Conservation (phyloP, 208 protist species). For the Crithidia brevicula region DNA sequence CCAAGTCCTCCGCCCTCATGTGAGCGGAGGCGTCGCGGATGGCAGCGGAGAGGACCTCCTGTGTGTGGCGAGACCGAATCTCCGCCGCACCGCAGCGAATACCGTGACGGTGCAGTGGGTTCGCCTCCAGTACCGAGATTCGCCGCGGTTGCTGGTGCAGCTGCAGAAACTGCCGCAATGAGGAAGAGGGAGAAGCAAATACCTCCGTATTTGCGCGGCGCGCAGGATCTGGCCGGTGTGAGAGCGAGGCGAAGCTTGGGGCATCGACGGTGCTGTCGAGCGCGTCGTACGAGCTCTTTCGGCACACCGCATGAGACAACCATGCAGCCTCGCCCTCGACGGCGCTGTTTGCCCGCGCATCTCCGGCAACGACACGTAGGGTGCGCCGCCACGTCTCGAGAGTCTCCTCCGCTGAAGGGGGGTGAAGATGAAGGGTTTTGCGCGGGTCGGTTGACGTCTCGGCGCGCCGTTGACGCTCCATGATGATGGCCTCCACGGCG, state of each 20-base stretch:
- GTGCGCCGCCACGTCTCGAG: slow-evolving; percentile 20
- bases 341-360: too few relatives aligned
- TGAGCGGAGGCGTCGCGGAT: slow-evolving; percentile 18
- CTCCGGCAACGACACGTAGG: slow-evolving; percentile 7
- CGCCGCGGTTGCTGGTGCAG: neutral
- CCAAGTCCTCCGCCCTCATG: slow-evolving; percentile 20
- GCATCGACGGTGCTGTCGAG: neutral
- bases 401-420: neutral
- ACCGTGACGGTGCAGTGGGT: slow-evolving; percentile 7
- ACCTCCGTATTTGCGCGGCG: neutral
- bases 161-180: neutral
- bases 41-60: slow-evolving; percentile 12
- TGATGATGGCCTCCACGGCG: slow-evolving; percentile 17
- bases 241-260: neutral
- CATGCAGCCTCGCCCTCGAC: neutral
- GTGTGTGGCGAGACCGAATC: slow-evolving; percentile 1
- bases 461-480: neutral
- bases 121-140: neutral
- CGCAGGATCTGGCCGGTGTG: neutral
- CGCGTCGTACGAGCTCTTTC: neutral
- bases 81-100: slow-evolving; percentile 13
- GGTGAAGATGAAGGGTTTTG: neutral
- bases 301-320: too few relatives aligned
- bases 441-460: neutral
- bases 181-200: neutral